These are phyloP conservation scores for Plasmodium relictum DNA, from an alignment of 169 alveolate genomes.

Conservation along the genomic window DNA sequence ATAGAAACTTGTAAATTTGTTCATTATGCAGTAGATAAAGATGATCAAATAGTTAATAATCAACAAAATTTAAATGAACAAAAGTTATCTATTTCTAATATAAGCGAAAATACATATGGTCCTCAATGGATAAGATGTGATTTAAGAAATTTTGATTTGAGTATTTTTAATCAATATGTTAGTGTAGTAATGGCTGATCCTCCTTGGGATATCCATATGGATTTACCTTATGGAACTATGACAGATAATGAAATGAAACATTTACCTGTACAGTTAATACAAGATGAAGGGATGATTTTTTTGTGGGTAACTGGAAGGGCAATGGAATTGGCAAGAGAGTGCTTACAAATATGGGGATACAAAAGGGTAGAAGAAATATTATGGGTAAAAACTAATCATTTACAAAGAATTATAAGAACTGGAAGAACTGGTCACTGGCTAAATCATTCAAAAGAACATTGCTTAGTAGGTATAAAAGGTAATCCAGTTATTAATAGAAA, in stretches of 20 bases:
- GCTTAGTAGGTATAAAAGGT: conserved; percentile 93
- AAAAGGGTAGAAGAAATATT: conserved; percentile 95
- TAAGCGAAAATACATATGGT: conserved; percentile 42
- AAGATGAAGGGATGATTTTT: conserved; percentile 94
- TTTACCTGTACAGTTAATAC: conserved; percentile 91
- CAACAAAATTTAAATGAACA: conserved; percentile 34
- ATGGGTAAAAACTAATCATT: conserved; percentile 97
- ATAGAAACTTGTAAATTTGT: conserved; percentile 93
- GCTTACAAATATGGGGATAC: conserved; percentile 96
- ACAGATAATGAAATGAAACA: conserved; percentile 94
- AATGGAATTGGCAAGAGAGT: conserved; percentile 94
- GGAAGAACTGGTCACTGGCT: conserved; percentile 98
- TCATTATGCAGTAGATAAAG: conserved; percentile 93
- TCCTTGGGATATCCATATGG: conserved; percentile 98
- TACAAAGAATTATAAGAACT: conserved; percentile 95
- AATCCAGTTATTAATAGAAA: conserved; percentile 89
- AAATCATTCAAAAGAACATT: conserved; percentile 96
- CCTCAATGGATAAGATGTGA: conserved; percentile 92
- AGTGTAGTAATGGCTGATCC: conserved; percentile 97
- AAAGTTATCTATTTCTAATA: conserved; percentile 15
- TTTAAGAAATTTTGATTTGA: conserved; percentile 91
- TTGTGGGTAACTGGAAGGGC: conserved; percentile 98
- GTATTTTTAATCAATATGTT: conserved; percentile 91
- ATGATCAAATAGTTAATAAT: conserved; percentile 69
- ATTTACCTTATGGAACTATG: conserved; percentile 95